phyloP scores from a whole-genome alignment of 805 yeast species.

The Nakazawaea sp. region DNA sequence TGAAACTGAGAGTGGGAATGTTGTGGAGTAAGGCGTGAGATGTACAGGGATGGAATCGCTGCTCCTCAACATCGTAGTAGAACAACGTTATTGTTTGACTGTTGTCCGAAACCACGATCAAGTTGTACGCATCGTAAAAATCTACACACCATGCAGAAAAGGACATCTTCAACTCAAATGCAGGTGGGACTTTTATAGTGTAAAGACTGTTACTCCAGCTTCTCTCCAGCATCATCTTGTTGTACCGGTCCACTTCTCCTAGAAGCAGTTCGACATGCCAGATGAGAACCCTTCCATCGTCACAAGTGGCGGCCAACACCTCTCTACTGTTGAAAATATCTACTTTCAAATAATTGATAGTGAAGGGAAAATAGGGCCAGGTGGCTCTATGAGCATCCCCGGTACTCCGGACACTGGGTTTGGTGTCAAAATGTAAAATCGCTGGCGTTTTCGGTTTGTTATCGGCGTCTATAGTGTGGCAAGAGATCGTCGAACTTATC shows the following conservation, averaged over 20 bases:
- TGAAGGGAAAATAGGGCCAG: conserved; percentile 49
- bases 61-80: conserved; percentile 19
- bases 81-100: conserved; percentile 37
- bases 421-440: conserved; percentile 21
- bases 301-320: conserved; percentile 42
- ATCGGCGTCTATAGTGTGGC: conserved; percentile 15
- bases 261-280: conserved; percentile 26
- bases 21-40: conserved; percentile 45
- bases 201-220: conserved; percentile 6
- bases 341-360: conserved; percentile 43
- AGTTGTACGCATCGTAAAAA: conserved; percentile 23
- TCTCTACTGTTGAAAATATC: conserved; percentile 29
- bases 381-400: conserved; percentile 37
- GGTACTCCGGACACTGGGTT: conserved; percentile 24
- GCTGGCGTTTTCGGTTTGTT: background rate
- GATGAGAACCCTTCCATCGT: conserved; percentile 46
- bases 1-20: conserved; percentile 45
- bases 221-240: background rate
- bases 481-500: conserved; percentile 26
- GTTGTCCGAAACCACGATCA: conserved; percentile 49
- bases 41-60: conserved; percentile 19
- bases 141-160: conserved; percentile 63
- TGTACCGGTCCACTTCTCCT: conserved; percentile 9
- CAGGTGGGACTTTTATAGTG: conserved; percentile 14
- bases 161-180: conserved; percentile 25